Evolutionary conservation across 331 rosid genomes (phyloP).

Genomic region (Pyrus hybrid): DNA sequence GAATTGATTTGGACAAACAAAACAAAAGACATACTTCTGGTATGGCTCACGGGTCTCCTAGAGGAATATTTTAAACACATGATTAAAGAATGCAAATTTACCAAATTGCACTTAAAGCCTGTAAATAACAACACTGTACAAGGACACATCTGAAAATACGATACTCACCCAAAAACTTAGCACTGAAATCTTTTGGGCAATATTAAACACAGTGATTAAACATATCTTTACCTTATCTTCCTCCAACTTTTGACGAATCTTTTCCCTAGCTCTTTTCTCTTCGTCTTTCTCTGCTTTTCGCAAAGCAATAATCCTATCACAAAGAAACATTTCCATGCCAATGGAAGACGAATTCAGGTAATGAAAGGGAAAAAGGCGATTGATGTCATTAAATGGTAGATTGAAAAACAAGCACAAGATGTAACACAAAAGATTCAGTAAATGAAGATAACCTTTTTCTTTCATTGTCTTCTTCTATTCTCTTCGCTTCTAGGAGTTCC

Average conservation of each 20-base stretch:
- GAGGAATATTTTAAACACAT: neutral
- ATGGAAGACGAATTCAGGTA: neutral
- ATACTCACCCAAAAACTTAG: neutral
- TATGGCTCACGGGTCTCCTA: neutral
- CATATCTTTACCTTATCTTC: constrained; percentile 74
- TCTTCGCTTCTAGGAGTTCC: constrained; percentile 92
- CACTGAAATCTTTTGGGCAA: neutral
- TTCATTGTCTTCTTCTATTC: constrained; percentile 91
- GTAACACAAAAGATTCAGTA: neutral
- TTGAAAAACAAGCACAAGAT: constrained; percentile 12
- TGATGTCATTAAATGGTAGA: neutral
- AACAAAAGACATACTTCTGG: neutral
- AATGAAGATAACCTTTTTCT: constrained; percentile 67
- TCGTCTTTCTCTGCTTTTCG: constrained; percentile 98
- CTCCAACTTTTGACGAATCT: constrained; percentile 85
- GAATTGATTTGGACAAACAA: no score
- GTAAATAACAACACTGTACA: neutral
- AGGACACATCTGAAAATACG: neutral
- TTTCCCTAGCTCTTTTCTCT: constrained; percentile 91
- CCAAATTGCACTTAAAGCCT: neutral
- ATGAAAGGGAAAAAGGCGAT: neutral
- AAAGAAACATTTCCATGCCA: constrained; percentile 8
- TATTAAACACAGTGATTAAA: neutral
- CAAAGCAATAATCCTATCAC: constrained; percentile 64
- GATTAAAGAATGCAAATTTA: neutral